Evolutionary conservation across 768 basidiomycete species (phyloP).

Genomic region (Chalciporus chontae): DNA sequence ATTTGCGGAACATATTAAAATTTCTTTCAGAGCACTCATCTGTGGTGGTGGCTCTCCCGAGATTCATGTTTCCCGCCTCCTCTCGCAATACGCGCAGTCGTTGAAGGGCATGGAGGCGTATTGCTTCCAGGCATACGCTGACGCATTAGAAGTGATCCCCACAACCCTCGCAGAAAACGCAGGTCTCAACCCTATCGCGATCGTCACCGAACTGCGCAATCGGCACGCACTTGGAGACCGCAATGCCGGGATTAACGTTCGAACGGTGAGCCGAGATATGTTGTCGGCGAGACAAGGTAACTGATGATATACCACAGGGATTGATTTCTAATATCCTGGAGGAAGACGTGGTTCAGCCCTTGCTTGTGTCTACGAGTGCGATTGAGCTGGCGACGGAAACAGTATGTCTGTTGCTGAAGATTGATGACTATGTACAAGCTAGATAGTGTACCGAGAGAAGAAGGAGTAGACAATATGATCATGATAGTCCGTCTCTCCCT

Average conservation of each 20-base stretch:
- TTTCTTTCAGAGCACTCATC: conserved; percentile 69
- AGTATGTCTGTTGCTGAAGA: conserved; percentile 92
- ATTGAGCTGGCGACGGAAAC: conserved; percentile 96
- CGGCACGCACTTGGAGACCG: conserved; percentile 92
- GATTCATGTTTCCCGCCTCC: conserved; percentile 89
- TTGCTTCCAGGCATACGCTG: conserved; percentile 98
- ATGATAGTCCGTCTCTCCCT: background rate
- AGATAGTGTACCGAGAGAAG: conserved; percentile 39
- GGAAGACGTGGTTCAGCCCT: conserved; percentile 95
- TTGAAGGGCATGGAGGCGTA: conserved; percentile 98
- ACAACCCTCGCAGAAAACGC: conserved; percentile 98
- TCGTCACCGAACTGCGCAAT: conserved; percentile 97
- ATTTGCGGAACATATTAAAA: background rate
- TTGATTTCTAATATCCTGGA: conserved; percentile 96
- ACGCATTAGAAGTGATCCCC: conserved; percentile 96
- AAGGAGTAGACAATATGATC: background rate
- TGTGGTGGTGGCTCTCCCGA: conserved; percentile 97
- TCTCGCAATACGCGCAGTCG: conserved; percentile 88
- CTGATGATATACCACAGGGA: conserved; percentile 50
- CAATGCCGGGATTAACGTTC: conserved; percentile 96
- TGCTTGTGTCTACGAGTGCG: conserved; percentile 93
- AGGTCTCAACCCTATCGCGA: conserved; percentile 94
- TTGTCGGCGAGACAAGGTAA: background rate
- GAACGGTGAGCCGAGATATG: conserved; percentile 61
- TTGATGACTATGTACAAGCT: conserved; percentile 89